Base-by-base conservation (phyloP, 2,329 filamentous ascomycete species). In the Cylindrodendrum hubeiense region DNA sequence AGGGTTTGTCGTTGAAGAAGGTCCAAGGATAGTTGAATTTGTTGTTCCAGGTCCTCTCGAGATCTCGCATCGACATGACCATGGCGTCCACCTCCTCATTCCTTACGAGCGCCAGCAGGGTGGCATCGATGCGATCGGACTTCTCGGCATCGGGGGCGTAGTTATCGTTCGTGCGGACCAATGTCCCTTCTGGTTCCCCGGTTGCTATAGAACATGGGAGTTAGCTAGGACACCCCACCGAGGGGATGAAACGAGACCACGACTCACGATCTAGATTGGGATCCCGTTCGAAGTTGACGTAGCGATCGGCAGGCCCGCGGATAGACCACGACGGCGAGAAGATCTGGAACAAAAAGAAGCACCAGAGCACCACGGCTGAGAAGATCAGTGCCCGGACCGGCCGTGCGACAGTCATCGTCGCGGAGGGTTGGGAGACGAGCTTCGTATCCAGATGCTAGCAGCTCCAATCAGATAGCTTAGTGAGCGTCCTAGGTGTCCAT, bases 21-120 rank as follows among this genome's bases (percentile, higher is more conserved):
- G 94, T 98, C 94, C 96, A 99, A 0, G 96, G 96, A 78, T 99
- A 99, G 84, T 99, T 99, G 88, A 98, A 99, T 78, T 99, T 99
- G 85, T 89, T 86, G 77, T 99, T 99, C 94, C 95, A 99, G 1
- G 95, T 98, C 70, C 92, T 85, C 82, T 99, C 96, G 65, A 99
- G 86, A 76, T 99, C 95, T 60, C 82, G 82, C 93, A 99, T 99
- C 26, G 94, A 94, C 77, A 91, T 88, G 26, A 98, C 84, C 85
- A 99, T 92, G 50, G 91, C 93, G 22, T 89, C 82, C 28, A 98
- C 83, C 83, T 99, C 96, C 77, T 93, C 90, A 76, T 99, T 99
- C 67, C 96, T 91, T 60, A 99, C 96, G 39, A 99, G 88, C 22
- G 94, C 92, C 71, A 99, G 87, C 62, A 99, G 86, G 4, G 96